These are phyloP conservation scores for Teratosphaeria nubilosa DNA, from an alignment of 2,329 filamentous ascomycete genomes.

Conservation along the genomic window DNA sequence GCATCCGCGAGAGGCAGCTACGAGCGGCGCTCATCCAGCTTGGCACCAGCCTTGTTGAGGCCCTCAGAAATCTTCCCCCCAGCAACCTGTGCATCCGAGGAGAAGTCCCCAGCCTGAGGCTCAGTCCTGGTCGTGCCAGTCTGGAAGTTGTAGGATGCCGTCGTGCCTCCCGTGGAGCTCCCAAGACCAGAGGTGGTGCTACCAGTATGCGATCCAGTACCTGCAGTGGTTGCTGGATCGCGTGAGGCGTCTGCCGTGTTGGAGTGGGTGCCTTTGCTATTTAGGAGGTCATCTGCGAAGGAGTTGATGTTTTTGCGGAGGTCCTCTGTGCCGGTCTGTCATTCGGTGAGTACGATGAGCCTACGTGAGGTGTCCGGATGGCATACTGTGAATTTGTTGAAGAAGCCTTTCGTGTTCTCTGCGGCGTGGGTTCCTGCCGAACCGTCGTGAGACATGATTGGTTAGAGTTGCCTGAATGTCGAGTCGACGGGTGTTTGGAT, in stretches of 20 bases:
- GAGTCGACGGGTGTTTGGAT: not conserved
- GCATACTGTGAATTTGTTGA: conserved; percentile 15
- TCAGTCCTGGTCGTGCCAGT: not conserved
- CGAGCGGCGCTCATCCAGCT: not conserved
- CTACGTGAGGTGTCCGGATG: not conserved
- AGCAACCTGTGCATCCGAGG: not conserved
- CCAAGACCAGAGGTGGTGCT: not conserved
- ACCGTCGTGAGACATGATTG: not conserved
- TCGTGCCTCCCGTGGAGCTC: not conserved
- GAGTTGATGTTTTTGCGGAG: conserved; percentile 21
- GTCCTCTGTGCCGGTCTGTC: conserved; percentile 14
- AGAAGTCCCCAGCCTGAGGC: not conserved
- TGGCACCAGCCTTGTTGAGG: not conserved
- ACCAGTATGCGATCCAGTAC: not conserved
- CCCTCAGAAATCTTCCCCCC: not conserved
- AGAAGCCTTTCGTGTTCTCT: conserved; percentile 15
- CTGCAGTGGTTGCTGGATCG: not conserved
- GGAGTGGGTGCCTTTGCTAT: conserved; percentile 5
- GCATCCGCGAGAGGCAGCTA: not conserved
- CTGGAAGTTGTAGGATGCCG: not conserved
- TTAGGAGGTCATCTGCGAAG: conserved; percentile 17
- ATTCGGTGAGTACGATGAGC: not conserved
- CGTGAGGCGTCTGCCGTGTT: not conserved
- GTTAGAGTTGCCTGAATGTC: not conserved
- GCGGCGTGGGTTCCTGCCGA: conserved; percentile 10